Evolutionary conservation across 371 early-diverging fungal genomes (phyloP), one percentile per base, ranked within the genome.

Genomic region (Enterocytospora artemiae): DNA sequence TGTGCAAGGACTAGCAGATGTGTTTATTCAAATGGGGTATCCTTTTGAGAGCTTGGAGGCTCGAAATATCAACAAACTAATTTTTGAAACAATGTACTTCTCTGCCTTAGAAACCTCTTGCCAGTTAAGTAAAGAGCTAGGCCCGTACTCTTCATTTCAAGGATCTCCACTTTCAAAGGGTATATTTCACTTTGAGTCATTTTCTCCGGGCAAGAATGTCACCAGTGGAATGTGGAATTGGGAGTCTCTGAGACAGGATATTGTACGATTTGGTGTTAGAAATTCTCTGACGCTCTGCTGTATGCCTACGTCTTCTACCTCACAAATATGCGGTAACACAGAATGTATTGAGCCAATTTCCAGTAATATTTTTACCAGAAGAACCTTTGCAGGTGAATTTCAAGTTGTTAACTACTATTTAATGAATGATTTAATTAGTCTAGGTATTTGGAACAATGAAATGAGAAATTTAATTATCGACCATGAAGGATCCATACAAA

Each of bases 281-380:
- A 96, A 96, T 83, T 89, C 89, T 24, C 81, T 95, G n/a, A 79
- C 95, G 20, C 83, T 93, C 2, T 93, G 94, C 7, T 93, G 91
- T 1, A 96, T 96, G 97, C 97, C 97, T 12, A 96, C 97, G 0
- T 95, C 97, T 0, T 89, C 89, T 18, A 96, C 97, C 1, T 90
- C 91, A n/a, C 95, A 95, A 78, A 95, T 96, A 57, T 83, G 94
- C 36, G 95, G 95, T 30, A 90, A 87, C 82, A 95, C 92, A 78
- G 97, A 96, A 81, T 90, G 93, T 77, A 93, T 93, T 71, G 97
- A 96, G 75, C 94, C 95, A 7, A 92, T 91, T 79, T 92, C 93
- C 20, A 85, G 86, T 77, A 96, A 96, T 80, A 88, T 96, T 57
- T 96, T 91, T 77, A 90, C 90, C 2, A 87, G 95, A 34, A 87